A percentile compares a stretch with the other conserved stretches of the same genome.
Conservation (phyloP, 2,329 filamentous ascomycete genomes). For the Hysterium pulicare region DNA sequence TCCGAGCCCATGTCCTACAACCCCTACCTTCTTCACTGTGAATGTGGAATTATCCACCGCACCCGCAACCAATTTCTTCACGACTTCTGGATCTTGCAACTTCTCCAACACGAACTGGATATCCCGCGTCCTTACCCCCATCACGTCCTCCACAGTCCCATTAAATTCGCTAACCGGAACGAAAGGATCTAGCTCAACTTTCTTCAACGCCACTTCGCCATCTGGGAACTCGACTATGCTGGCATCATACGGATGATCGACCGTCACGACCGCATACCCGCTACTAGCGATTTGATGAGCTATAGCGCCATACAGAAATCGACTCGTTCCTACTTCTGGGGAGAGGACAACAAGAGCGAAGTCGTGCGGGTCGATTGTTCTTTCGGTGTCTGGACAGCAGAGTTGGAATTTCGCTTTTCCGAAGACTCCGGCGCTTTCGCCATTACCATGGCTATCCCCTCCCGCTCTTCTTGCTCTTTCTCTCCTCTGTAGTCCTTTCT, state of each 20-base stretch:
- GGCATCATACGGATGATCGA: conserved; percentile 51
- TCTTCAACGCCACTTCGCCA: background rate
- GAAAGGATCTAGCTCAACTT: background rate
- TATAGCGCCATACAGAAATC: conserved; percentile 44
- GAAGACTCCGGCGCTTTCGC: background rate
- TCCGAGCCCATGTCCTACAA: conserved; percentile 29
- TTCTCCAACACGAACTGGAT: background rate
- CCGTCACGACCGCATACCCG: conserved; percentile 46
- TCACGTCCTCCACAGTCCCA: background rate
- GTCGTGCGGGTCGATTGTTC: background rate
- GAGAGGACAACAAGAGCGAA: background rate
- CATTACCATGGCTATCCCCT: background rate
- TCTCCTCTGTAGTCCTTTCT: too few species aligned
- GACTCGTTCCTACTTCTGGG: conserved; percentile 41
- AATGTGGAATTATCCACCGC: background rate
- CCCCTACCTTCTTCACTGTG: background rate
- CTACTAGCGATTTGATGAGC: conserved; percentile 47
- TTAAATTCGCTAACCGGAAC: background rate
- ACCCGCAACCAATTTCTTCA: background rate
- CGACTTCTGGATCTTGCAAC: background rate
- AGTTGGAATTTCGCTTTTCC: background rate
- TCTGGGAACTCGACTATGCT: conserved; percentile 44
- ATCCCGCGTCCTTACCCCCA: background rate
- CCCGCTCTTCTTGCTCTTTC: too few species aligned
- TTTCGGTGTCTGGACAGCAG: background rate